Percentiles rank a stretch among this genome's conserved stretches.
Conservation (phyloP, 2,329 filamentous ascomycete genomes). For the Esteya vermicola region DNA sequence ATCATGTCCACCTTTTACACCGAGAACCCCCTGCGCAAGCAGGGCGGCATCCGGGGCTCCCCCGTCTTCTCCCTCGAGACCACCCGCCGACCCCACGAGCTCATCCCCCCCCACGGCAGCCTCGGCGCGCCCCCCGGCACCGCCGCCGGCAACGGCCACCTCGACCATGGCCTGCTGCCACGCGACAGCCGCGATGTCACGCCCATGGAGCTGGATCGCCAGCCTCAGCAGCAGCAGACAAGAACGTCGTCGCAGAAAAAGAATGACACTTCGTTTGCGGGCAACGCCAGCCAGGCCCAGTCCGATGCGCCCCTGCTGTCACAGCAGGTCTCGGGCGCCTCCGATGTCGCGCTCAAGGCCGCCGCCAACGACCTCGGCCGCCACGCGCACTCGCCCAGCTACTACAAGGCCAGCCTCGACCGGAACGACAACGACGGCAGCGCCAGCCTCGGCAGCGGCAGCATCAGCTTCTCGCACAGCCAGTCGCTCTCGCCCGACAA, state of each 20-base stretch:
- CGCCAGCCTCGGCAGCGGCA: too few species aligned
- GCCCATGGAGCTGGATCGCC: slow-evolving; percentile 9
- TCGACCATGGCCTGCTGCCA: too few species aligned
- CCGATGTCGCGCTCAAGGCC: slow-evolving; percentile 17
- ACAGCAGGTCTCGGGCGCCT: slow-evolving; percentile 14
- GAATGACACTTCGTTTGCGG: too few species aligned
- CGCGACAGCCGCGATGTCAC: slow-evolving; percentile 9
- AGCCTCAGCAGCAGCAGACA: background rate
- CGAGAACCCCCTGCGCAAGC: slow-evolving; percentile 48
- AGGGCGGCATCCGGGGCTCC: slow-evolving; percentile 34
- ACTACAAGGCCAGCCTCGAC: too few species aligned
- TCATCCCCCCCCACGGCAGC: slow-evolving; percentile 33
- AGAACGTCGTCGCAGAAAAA: background rate
- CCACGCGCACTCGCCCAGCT: slow-evolving; percentile 8
- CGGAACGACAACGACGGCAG: too few species aligned
- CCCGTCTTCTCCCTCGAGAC: slow-evolving; percentile 42
- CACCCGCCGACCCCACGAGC: slow-evolving; percentile 32
- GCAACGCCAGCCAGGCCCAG: slow-evolving; percentile 1
- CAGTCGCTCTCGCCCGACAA: slow-evolving; percentile 13
- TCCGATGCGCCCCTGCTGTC: slow-evolving; percentile 2
- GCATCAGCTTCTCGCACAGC: background rate
- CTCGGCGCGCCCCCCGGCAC: slow-evolving; percentile 33
- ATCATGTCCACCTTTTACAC: slow-evolving; percentile 57
- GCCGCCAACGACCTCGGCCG: slow-evolving; percentile 17
- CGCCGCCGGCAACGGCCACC: slow-evolving; percentile 3